These are phyloP conservation scores for Diaporthe sp. DNA, from an alignment of 2,329 filamentous ascomycete genomes.

Conservation along the genomic window DNA sequence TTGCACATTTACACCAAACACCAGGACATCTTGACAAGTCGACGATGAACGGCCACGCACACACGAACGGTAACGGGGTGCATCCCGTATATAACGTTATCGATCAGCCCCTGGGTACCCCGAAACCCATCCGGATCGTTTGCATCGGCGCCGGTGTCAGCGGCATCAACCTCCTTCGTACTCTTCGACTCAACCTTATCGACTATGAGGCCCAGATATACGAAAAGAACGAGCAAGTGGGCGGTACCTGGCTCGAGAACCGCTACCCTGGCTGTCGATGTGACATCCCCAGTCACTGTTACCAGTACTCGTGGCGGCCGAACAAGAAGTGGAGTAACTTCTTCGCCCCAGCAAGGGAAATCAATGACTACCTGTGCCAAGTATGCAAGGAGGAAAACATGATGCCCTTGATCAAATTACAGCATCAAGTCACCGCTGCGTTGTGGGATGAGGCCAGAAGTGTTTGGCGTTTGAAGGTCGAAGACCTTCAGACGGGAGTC, in stretches of 20 bases:
- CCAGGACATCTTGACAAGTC: not conserved
- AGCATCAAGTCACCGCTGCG: slow-evolving; percentile 57
- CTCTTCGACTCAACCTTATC: slow-evolving; percentile 57
- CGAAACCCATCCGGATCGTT: slow-evolving; percentile 58
- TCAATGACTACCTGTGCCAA: slow-evolving; percentile 64
- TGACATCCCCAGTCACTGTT: slow-evolving; percentile 71
- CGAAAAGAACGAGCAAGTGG: slow-evolving; percentile 68
- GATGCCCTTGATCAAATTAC: slow-evolving; percentile 57
- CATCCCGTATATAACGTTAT: slow-evolving; percentile 50
- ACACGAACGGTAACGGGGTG: slow-evolving; percentile 39
- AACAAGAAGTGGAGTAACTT: slow-evolving; percentile 72
- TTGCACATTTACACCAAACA: slow-evolving; percentile 10
- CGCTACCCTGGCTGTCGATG: slow-evolving; percentile 70
- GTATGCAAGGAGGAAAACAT: slow-evolving; percentile 64
- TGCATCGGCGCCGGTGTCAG: slow-evolving; percentile 60
- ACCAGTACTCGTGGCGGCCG: slow-evolving; percentile 72
- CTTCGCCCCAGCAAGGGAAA: slow-evolving; percentile 68
- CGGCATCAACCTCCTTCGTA: slow-evolving; percentile 60
- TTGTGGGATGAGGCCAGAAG: slow-evolving; percentile 60
- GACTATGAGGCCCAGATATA: slow-evolving; percentile 64
- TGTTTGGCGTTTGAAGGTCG: slow-evolving; percentile 58
- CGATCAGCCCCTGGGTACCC: slow-evolving; percentile 55
- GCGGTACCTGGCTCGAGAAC: slow-evolving; percentile 72
- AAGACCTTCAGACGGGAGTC: slow-evolving; percentile 53
- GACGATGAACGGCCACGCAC: slow-evolving; percentile 32